These are phyloP conservation scores for Colletotrichum brevisporum DNA, from an alignment of 2,329 filamentous ascomycete genomes.

Conservation along the genomic window DNA sequence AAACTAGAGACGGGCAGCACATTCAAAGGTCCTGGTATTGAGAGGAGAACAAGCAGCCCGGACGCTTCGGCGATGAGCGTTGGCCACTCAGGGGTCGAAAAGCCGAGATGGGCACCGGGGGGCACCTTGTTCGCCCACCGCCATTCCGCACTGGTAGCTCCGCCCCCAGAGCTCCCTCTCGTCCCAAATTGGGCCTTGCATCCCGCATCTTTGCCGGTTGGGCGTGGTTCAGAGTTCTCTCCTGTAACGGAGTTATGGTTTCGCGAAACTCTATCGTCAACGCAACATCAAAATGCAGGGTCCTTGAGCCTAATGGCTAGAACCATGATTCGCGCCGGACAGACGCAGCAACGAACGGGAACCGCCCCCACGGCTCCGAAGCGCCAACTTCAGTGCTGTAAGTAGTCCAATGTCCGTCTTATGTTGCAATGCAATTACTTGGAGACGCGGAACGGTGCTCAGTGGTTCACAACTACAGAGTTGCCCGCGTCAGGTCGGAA, in stretches of 20 bases:
- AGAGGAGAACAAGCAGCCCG: neutral
- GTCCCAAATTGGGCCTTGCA: neutral
- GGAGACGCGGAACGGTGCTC: neutral
- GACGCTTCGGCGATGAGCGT: constrained; percentile 1
- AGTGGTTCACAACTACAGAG: neutral
- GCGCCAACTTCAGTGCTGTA: neutral
- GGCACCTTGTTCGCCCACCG: neutral
- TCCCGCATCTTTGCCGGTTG: neutral
- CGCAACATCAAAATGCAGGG: constrained; percentile 2
- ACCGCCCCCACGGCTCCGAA: neutral
- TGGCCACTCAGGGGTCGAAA: constrained; percentile 7
- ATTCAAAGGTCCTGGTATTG: neutral
- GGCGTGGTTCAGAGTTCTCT: constrained; percentile 26
- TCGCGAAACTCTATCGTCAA: constrained; percentile 13
- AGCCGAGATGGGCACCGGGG: neutral
- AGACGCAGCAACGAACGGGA: neutral
- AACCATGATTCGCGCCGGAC: constrained; percentile 1
- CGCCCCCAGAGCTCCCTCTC: constrained; percentile 6
- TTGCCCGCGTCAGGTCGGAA: neutral
- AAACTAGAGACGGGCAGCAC: neutral
- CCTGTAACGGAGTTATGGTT: constrained; percentile 26
- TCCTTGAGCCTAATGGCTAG: neutral
- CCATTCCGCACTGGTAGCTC: neutral
- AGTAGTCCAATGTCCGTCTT: constrained; percentile 4
- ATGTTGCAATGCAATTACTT: neutral